Conservation (phyloP, 352 stramenopile species). For the Globisporangium paddicum region DNA sequence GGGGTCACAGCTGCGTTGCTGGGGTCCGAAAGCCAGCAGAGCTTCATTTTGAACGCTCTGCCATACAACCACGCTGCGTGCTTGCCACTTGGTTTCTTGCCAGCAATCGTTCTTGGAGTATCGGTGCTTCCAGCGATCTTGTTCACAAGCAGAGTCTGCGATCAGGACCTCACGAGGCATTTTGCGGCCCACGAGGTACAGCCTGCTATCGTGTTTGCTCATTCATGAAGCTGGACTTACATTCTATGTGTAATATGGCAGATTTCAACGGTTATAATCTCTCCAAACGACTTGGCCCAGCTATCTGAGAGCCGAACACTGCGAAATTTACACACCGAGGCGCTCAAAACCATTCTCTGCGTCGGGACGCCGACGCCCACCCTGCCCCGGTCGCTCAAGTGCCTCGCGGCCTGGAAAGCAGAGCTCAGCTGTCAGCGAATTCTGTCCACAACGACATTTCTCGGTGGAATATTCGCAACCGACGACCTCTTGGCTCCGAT, state of each 20-base stretch:
- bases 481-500: slow-evolving; percentile 9
- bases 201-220: no score
- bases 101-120: slow-evolving; percentile 6
- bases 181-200: slow-evolving; percentile 9
- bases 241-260: not conserved
- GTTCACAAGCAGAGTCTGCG: not conserved
- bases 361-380: slow-evolving; percentile 3
- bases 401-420: slow-evolving; percentile 9
- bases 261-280: slow-evolving; percentile 5
- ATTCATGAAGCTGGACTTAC: not conserved
- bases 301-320: slow-evolving; percentile 12
- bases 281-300: not conserved
- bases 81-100: not conserved
- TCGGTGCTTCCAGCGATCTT: slow-evolving; percentile 10
- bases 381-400: slow-evolving; percentile 7
- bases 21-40: not conserved
- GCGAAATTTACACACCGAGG: not conserved
- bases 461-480: slow-evolving; percentile 6
- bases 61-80: slow-evolving; percentile 9
- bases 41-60: slow-evolving; percentile 10
- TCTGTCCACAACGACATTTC: not conserved
- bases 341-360: slow-evolving; percentile 6
- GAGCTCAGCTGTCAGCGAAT: not conserved
- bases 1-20: not conserved
- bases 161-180: not conserved